Base-by-base conservation (phyloP, 495 filamentous ascomycete genomes). In the Penicillium flavigenum region DNA sequence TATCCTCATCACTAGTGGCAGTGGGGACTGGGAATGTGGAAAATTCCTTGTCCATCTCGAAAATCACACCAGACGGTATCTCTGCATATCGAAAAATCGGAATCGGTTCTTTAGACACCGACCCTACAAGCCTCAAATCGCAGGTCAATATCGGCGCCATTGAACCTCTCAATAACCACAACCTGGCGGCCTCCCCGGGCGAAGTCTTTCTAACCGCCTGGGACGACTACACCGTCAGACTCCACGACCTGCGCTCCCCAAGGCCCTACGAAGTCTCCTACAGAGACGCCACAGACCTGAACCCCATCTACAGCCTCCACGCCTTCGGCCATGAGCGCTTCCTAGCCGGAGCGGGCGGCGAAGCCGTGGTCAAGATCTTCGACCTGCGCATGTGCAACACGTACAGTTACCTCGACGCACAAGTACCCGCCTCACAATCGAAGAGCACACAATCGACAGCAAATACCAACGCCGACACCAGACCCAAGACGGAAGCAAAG, bases 211-310 rank as follows among this genome's bases (percentile, higher is more conserved):
- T 89, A 5, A 79, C 80, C 26, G 83, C 84, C 5, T 86, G 84
- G 70, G 84, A 81, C 46, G 83, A 87, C 64, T 79, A 83, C 12
- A 69, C 74, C 20, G 76, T 84, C 48, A 81, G 86, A 66, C 82
- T 88, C n/a, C 85, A 89, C 65, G 86, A 89, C 67, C 69, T 88
- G 41, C 83, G 86, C 36, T 82, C 84, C 1, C 67, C 76, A 12
- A 63, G 66, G 5, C 62, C 73, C 17, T 78, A 67, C 61, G 77
- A 81, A 44, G 59, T 67, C n/a, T 66, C 61, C 16, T 88, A 85
- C 64, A 57, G 58, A 57, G 85, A 88, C 63, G 67, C 75, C 9
- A 79, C 82, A 5, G 84, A 88, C 63, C 67, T 74, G 26, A 77
- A 73, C 20, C 71, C 81, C 1, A 78, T 87, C 16, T 88, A 86